A percentile compares a stretch with the other conserved stretches of the same genome.
Evolutionary conservation across 2,329 filamentous ascomycete species (phyloP).

Genomic region (Aschersonia sp.): DNA sequence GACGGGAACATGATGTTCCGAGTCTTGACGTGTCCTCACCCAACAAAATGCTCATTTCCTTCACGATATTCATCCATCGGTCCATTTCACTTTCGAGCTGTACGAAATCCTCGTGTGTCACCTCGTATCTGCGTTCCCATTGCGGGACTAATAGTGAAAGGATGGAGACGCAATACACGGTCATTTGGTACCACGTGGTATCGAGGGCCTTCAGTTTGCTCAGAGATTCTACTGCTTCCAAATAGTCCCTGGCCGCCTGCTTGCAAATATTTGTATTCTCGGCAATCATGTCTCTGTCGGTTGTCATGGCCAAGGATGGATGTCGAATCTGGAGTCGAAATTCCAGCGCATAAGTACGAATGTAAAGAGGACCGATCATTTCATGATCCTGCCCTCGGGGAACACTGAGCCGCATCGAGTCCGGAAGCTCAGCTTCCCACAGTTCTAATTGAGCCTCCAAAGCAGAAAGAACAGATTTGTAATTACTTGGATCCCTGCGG

Average conservation of each 20-base stretch:
- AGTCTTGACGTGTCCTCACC: slow-evolving; percentile 26
- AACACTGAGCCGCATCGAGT: slow-evolving; percentile 36
- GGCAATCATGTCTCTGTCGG: slow-evolving; percentile 38
- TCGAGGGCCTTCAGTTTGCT: slow-evolving; percentile 54
- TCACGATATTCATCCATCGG: slow-evolving; percentile 52
- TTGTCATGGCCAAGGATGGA: slow-evolving; percentile 42
- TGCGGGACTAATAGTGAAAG: slow-evolving; percentile 58
- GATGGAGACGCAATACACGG: slow-evolving; percentile 58
- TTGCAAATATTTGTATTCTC: slow-evolving; percentile 54
- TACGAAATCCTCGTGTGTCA: slow-evolving; percentile 42
- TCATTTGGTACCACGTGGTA: slow-evolving; percentile 63
- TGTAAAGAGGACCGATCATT: slow-evolving; percentile 38
- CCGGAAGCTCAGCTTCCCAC: slow-evolving; percentile 51
- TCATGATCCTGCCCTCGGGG: slow-evolving; percentile 24
- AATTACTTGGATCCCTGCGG: slow-evolving; percentile 44
- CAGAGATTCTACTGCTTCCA: slow-evolving; percentile 44
- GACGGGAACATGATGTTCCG: background rate
- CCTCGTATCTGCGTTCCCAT: slow-evolving; percentile 50
- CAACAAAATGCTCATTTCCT: slow-evolving; percentile 49
- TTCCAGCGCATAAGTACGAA: slow-evolving; percentile 39
- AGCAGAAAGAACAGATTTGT: slow-evolving; percentile 45
- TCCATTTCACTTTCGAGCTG: slow-evolving; percentile 54
- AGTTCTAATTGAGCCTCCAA: slow-evolving; percentile 50
- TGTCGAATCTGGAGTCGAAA: slow-evolving; percentile 46
- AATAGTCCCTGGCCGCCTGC: slow-evolving; percentile 47